Evolutionary conservation across 257 asterid species (phyloP).

Genomic region (Cynanchum wilfordii): DNA sequence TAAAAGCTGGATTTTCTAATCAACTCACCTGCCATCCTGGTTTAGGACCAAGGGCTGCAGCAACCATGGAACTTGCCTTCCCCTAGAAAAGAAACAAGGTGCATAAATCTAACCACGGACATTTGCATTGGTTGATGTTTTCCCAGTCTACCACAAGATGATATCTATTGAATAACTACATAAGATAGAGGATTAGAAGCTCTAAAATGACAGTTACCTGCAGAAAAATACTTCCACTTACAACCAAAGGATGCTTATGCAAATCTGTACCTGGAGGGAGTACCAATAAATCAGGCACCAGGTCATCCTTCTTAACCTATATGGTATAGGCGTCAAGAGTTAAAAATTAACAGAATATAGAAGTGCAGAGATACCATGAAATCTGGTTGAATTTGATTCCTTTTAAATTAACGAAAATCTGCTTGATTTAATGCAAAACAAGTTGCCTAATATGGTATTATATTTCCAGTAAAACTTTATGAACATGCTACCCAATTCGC

Average conservation of each 20-base stretch:
- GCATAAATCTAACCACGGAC: neutral
- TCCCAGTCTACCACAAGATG: neutral
- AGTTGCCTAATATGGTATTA: neutral
- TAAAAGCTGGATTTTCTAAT: constrained; percentile 1
- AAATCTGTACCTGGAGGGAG: constrained; percentile 87
- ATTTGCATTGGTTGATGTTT: neutral
- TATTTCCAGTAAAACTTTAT: neutral
- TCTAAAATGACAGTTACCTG: constrained; percentile 44
- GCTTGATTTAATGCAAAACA: neutral
- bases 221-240: constrained; percentile 62
- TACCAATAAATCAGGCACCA: constrained; percentile 63
- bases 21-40: constrained; percentile 79
- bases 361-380: neutral
- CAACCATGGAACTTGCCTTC: constrained; percentile 94
- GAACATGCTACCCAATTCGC: neutral
- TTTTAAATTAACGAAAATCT: neutral
- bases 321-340: constrained; percentile 10
- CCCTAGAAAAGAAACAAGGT: constrained; percentile 40
- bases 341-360: constrained; percentile 1
- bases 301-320: constrained; percentile 72
- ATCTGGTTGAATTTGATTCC: neutral
- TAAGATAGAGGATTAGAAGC: neutral
- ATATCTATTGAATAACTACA: neutral
- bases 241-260: constrained; percentile 80
- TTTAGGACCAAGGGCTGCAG: constrained; percentile 70